Percentiles rank a stretch among this genome's conserved stretches.
phyloP scores from a whole-genome alignment of 2,329 filamentous ascomycete genomes.

The Phyllosticta ampelicida region DNA sequence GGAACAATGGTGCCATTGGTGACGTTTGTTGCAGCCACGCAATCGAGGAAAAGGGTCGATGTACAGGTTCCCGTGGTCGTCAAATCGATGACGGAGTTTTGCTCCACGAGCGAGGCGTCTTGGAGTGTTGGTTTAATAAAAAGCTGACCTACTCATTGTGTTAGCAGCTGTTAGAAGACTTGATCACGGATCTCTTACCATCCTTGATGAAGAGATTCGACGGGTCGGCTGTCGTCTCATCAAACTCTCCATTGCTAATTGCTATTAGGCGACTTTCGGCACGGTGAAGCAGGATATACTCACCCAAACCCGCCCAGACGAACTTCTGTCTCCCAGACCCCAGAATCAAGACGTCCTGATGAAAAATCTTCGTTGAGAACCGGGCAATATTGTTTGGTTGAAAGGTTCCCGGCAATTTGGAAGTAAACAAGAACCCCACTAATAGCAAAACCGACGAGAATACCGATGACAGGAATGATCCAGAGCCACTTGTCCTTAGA shows the following conservation, averaged over 20 bases:
- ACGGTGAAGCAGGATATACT: background rate
- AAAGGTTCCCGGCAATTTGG: background rate
- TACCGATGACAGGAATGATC: slow-evolving; percentile 3
- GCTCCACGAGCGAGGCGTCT: slow-evolving; percentile 9
- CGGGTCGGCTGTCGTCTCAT: slow-evolving; percentile 42
- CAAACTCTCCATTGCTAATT: slow-evolving; percentile 36
- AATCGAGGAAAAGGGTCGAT: slow-evolving; percentile 6
- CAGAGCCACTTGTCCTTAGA: slow-evolving; percentile 6
- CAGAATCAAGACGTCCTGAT: slow-evolving; percentile 17
- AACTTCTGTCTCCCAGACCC: slow-evolving; percentile 39
- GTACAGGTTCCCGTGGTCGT: slow-evolving; percentile 13
- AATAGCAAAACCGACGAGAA: background rate
- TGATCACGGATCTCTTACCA: slow-evolving; percentile 36
- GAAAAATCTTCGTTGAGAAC: slow-evolving; percentile 7
- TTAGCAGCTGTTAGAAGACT: slow-evolving; percentile 21
- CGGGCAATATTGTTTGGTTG: slow-evolving; percentile 3
- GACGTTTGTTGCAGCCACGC: slow-evolving; percentile 31
- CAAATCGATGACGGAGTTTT: slow-evolving; percentile 32
- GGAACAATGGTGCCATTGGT: slow-evolving; percentile 38
- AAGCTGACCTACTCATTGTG: slow-evolving; percentile 26
- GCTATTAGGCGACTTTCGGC: background rate
- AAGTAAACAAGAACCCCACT: slow-evolving; percentile 1
- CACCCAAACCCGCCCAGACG: slow-evolving; percentile 31
- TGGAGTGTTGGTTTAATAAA: slow-evolving; percentile 13
- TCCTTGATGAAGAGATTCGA: slow-evolving; percentile 41